Percentiles rank a stretch among this genome's conserved stretches.
These are phyloP conservation scores for Ambrosiella cleistominuta DNA, from an alignment of 2,329 filamentous ascomycete genomes.

Conservation along the genomic window DNA sequence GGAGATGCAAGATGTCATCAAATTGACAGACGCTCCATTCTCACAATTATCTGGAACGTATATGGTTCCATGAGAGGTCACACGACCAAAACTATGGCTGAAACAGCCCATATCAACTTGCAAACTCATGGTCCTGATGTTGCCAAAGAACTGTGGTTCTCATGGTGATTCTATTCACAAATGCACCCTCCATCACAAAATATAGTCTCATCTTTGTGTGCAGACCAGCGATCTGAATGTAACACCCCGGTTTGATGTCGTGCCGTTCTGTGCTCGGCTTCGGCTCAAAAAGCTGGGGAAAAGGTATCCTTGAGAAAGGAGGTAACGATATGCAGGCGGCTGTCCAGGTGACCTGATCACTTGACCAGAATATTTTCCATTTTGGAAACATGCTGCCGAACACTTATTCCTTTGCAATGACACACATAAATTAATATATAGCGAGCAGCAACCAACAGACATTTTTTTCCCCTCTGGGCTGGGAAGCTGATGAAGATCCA, in stretches of 20 bases:
- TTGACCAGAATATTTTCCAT: slow-evolving; percentile 3
- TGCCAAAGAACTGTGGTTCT: neutral
- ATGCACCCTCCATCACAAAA: neutral
- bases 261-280: neutral
- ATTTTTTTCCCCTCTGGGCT: too few species aligned
- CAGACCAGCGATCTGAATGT: neutral
- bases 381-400: neutral
- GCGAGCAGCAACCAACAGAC: too few species aligned
- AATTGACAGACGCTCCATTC: too few species aligned
- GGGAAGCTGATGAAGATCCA: too few species aligned
- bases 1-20: too few species aligned
- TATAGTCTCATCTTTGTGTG: neutral
- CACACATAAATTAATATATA: too few species aligned
- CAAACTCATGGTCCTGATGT: neutral
- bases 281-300: slow-evolving; percentile 2
- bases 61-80: too few species aligned
- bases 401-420: too few species aligned
- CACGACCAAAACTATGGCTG: too few species aligned
- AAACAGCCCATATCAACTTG: too few species aligned
- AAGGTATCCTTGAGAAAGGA: neutral
- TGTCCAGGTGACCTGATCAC: slow-evolving; percentile 9
- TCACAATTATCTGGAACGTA: too few species aligned
- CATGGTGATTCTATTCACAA: neutral
- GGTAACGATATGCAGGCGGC: neutral
- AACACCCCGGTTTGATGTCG: neutral